These are phyloP conservation scores for Fusarium sp. DNA, from an alignment of 2,329 filamentous ascomycete genomes.

Conservation along the genomic window DNA sequence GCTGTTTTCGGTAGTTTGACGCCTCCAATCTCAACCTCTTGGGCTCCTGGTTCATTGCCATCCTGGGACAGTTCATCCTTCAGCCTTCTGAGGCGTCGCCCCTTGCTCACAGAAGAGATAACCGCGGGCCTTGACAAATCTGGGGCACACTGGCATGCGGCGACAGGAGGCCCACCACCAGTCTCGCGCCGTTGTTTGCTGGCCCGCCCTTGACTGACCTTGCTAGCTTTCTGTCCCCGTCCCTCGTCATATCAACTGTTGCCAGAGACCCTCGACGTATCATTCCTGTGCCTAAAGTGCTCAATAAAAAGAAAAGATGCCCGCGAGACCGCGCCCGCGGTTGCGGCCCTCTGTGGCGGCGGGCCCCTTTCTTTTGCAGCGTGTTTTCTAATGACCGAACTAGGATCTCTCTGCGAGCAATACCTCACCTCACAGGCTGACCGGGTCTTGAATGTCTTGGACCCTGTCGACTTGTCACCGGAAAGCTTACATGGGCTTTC, in stretches of 20 bases:
- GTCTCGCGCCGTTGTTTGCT: not conserved
- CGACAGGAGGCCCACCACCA: conserved; percentile 9
- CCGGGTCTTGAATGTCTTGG: not conserved
- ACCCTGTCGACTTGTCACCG: not conserved
- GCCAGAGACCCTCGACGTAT: not conserved
- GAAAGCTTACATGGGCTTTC: not conserved
- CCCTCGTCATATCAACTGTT: not conserved
- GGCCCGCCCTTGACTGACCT: not conserved
- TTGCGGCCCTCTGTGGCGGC: not conserved
- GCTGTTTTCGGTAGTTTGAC: conserved; percentile 1
- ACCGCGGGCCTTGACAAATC: not conserved
- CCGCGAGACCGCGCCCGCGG: not conserved
- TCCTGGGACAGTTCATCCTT: conserved; percentile 1
- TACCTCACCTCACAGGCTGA: not conserved
- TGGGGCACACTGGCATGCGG: not conserved
- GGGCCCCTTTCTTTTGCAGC: conserved; percentile 5
- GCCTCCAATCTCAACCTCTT: not conserved
- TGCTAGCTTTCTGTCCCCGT: not conserved
- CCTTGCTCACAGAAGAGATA: conserved; percentile 1
- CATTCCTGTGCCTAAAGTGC: not conserved
- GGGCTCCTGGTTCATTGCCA: not conserved
- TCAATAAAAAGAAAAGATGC: conserved; percentile 3
- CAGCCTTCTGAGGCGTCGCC: conserved; percentile 1
- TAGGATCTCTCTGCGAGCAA: conserved; percentile 2
- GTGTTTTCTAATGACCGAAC: not conserved